phyloP scores from a whole-genome alignment of 257 asterid species.

The Parsonsia alboflavescens region DNA sequence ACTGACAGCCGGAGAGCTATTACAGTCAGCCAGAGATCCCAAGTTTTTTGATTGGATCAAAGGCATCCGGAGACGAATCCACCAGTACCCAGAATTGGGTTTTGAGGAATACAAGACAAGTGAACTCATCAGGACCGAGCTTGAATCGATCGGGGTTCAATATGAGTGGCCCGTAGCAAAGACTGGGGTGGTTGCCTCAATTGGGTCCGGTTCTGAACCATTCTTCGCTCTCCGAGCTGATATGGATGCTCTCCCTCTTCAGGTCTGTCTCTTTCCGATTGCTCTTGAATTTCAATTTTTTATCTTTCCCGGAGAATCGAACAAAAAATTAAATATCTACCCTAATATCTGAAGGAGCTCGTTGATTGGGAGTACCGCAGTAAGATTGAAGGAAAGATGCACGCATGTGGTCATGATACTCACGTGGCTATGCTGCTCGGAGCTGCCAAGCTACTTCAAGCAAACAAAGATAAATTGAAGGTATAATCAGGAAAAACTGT shows the following conservation, averaged over 20 bases:
- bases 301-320: neutral
- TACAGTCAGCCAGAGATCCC: conserved; percentile 50
- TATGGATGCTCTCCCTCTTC: conserved; percentile 89
- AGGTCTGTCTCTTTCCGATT: conserved; percentile 28
- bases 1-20: conserved; percentile 30
- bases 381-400: conserved; percentile 7
- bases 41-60: conserved; percentile 58
- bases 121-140: conserved; percentile 55
- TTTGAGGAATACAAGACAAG: conserved; percentile 61
- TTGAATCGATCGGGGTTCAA: conserved; percentile 52
- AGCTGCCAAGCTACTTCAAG: conserved; percentile 7
- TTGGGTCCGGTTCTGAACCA: conserved; percentile 64
- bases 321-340: neutral
- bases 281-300: neutral
- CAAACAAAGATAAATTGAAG: neutral
- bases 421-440: conserved; percentile 9
- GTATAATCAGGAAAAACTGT: neutral
- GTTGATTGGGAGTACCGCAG: conserved; percentile 9
- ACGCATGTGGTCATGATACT: conserved; percentile 9
- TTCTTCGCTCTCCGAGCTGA: conserved; percentile 78
- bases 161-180: conserved; percentile 64
- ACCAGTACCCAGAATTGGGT: conserved; percentile 62
- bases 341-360: neutral
- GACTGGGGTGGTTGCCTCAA: conserved; percentile 63
- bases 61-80: conserved; percentile 57